phyloP scores from a whole-genome alignment of 169 alveolate genomes.

The Eimeria maxima region DNA sequence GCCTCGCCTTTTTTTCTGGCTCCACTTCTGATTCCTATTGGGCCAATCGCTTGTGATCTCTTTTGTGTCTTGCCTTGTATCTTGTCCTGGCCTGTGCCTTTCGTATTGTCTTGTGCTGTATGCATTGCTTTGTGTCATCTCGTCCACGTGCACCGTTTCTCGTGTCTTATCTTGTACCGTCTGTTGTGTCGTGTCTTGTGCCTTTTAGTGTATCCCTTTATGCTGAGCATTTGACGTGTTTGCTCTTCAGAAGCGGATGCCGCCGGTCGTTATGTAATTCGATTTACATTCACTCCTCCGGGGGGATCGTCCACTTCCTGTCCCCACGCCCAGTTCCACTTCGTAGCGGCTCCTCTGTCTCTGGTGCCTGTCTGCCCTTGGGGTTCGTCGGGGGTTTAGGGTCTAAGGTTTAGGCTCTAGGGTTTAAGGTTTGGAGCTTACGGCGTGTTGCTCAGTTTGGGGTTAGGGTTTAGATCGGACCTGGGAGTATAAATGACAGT shows the following conservation, averaged over 20 bases:
- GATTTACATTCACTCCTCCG: constrained; percentile 10
- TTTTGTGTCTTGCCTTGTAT: not conserved
- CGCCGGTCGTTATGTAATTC: constrained; percentile 53
- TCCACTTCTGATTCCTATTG: not conserved
- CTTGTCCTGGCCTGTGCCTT: not conserved
- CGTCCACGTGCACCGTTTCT: too few species aligned
- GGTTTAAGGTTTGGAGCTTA: not conserved
- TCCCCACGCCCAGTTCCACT: constrained; percentile 61
- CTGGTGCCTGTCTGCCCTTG: constrained; percentile 77
- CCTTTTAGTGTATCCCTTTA: not conserved
- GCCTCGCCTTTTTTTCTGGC: too few species aligned
- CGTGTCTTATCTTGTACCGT: not conserved
- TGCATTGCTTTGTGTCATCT: too few species aligned
- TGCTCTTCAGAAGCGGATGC: constrained; percentile 39
- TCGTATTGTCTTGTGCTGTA: not conserved
- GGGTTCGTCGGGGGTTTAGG: constrained; percentile 51
- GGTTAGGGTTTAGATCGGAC: not conserved
- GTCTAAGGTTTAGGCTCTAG: not conserved
- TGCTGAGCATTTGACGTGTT: not conserved
- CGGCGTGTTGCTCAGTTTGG: not conserved
- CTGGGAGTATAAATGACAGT: too few species aligned
- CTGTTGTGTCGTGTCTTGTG: not conserved
- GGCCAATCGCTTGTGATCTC: not conserved
- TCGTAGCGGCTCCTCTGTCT: constrained; percentile 52
- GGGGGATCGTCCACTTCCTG: constrained; percentile 45